Conservation (phyloP, 2,329 filamentous ascomycete species). For the Ambrosiella xylebori region DNA sequence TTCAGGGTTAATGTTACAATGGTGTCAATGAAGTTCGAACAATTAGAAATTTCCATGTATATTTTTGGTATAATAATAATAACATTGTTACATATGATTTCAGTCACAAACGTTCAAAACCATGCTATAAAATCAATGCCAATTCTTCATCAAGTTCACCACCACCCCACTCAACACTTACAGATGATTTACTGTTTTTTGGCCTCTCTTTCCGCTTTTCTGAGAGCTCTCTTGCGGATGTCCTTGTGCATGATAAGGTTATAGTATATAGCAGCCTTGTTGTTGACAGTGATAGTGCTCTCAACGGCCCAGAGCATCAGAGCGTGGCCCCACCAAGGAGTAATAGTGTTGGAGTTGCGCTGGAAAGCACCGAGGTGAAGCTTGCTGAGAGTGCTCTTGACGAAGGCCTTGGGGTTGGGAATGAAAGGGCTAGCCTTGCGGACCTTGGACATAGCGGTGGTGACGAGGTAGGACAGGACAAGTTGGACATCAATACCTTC, state of each 20-base stretch:
- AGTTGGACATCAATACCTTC: slow-evolving; percentile 80
- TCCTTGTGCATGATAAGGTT: slow-evolving; percentile 59
- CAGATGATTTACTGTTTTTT: slow-evolving; percentile 36
- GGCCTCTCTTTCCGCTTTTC: slow-evolving; percentile 66
- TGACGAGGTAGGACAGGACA: slow-evolving; percentile 81
- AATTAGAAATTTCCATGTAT: too few relatives aligned
- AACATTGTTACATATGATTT: too few relatives aligned
- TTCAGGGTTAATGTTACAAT: too few relatives aligned
- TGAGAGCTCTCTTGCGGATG: slow-evolving; percentile 66
- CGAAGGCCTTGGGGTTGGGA: slow-evolving; percentile 68
- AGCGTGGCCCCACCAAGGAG: slow-evolving; percentile 85
- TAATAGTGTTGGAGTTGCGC: slow-evolving; percentile 64
- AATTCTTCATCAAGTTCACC: background rate
- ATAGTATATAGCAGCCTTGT: slow-evolving; percentile 28
- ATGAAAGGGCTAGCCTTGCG: slow-evolving; percentile 60
- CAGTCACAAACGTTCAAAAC: too few relatives aligned
- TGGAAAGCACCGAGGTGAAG: slow-evolving; percentile 62
- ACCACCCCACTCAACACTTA: background rate
- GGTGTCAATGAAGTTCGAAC: too few relatives aligned
- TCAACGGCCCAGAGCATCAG: slow-evolving; percentile 71
- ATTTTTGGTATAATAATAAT: too few relatives aligned
- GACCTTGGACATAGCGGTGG: slow-evolving; percentile 94
- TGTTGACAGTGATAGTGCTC: slow-evolving; percentile 35
- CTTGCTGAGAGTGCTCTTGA: slow-evolving; percentile 60
- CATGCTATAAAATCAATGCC: too few relatives aligned